Base-by-base conservation (phyloP, 208 protist species). In the Crithidia acanthocephali region DNA sequence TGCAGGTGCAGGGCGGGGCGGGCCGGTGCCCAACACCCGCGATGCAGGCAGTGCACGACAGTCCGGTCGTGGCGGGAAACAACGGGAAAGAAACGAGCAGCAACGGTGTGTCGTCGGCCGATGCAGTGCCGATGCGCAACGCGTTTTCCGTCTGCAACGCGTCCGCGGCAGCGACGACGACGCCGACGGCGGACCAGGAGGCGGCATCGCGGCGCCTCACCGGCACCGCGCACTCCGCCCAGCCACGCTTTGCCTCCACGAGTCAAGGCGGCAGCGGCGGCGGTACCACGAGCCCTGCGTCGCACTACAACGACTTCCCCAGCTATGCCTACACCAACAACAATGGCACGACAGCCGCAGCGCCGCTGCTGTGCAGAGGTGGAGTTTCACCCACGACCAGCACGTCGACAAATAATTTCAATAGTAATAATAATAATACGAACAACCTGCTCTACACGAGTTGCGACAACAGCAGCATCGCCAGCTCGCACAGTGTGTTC, bases 401-500 rank as follows among this genome's bases (percentile, higher is more conserved):
- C n/a, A n/a, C n/a, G n/a, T n/a, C n/a, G n/a, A n/a, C n/a, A n/a
- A n/a, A n/a, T n/a, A n/a, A n/a, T n/a, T n/a, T n/a, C n/a, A n/a
- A n/a, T n/a, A n/a, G n/a, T n/a, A n/a, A n/a, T n/a, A n/a, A n/a
- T 44, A 42, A 32, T 55, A 22, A 8, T 51, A 68, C 25, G 10
- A 15, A 33, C 0, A 33, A 57, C 0, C 18, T 51, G 18, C 40
- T 74, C 15, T 23, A 37, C 28, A 20, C 16, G 16, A 74, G 50
- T 40, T 67, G 53, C 30, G 62, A 64, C 22, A 68, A 51, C 32
- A 64, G 55, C 62, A 62, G 55, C 33, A 33, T 55, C 3, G 51
- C 53, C 8, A 65, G 42, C 37, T 42, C 33, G 63, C 45, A 61
- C 73, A 37, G 35, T 42, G 20, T 85, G 69, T 50, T 69, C 67